A percentile compares a stretch with the other conserved stretches of the same genome.
Conservation (phyloP, 202 grass and related monocot species). For the Tripidium arundinaceum region DNA sequence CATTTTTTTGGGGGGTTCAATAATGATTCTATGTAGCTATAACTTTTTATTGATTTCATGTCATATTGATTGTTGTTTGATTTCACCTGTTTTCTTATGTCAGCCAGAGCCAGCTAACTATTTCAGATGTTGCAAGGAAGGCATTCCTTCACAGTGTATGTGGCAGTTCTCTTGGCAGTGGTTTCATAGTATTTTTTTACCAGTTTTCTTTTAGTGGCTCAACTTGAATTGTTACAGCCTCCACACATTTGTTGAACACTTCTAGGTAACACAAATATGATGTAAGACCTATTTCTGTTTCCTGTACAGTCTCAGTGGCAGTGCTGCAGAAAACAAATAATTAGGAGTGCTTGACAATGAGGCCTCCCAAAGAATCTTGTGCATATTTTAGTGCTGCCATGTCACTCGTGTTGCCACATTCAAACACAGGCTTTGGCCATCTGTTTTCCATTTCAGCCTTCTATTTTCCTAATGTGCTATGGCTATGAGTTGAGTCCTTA, state of each 20-base stretch:
- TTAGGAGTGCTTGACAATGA: not conserved
- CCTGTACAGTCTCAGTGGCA: not conserved
- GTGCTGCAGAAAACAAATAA: not conserved
- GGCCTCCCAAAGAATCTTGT: conserved; percentile 6
- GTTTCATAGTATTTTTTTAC: not conserved
- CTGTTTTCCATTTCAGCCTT: conserved; percentile 3
- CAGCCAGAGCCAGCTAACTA: conserved; percentile 95
- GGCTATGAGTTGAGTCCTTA: not conserved
- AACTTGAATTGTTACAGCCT: conserved; percentile 8
- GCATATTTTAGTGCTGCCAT: conserved; percentile 15
- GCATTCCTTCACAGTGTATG: conserved; percentile 98
- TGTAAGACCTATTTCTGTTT: not conserved
- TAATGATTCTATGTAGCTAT: not conserved
- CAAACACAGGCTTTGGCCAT: conserved; percentile 4
- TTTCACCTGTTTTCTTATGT: conserved; percentile 39
- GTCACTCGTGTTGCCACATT: not conserved
- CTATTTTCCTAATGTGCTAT: conserved; percentile 19
- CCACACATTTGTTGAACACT: conserved; percentile 15
- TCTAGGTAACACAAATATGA: conserved; percentile 7
- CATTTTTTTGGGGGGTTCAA: not conserved
- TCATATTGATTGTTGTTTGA: conserved; percentile 16
- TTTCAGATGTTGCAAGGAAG: conserved; percentile 98
- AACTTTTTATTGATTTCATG: conserved; percentile 13
- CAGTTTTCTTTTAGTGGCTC: not conserved
- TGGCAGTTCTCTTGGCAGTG: conserved; percentile 28